These are phyloP conservation scores for Termitomyces sp. DNA, from an alignment of 768 basidiomycete species.

Conservation along the genomic window DNA sequence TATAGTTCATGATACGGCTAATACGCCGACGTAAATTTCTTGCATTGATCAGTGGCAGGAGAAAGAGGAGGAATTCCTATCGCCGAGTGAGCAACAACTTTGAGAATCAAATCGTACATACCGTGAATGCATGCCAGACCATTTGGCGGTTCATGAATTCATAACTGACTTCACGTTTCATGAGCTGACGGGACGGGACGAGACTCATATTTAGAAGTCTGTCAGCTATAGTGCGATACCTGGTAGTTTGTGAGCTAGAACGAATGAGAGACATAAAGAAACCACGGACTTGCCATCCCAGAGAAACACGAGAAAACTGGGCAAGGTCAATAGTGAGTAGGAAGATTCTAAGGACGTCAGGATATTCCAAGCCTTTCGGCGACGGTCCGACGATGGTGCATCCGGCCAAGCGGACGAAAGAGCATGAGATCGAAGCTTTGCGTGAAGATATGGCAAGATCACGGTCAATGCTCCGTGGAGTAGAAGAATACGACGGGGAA, in stretches of 20 bases:
- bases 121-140: constrained; percentile 99
- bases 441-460: constrained; percentile 73
- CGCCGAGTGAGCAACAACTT: constrained; percentile 2
- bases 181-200: constrained; percentile 61
- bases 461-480: constrained; percentile 71
- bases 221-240: constrained; percentile 83
- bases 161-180: constrained; percentile 86
- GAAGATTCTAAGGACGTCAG: constrained; percentile 64
- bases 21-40: constrained; percentile 57
- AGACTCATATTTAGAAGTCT: constrained; percentile 72
- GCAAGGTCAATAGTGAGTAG: constrained; percentile 54
- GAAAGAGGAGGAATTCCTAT: constrained; percentile 93
- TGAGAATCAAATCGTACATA: constrained; percentile 33
- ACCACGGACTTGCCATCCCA: constrained; percentile 69
- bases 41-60: constrained; percentile 79
- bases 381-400: constrained; percentile 70
- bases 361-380: constrained; percentile 68
- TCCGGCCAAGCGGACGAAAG: constrained; percentile 90
- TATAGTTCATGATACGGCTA: constrained; percentile 27
- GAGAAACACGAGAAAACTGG: constrained; percentile 81
- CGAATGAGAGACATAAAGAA: neutral
- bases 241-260: constrained; percentile 22
- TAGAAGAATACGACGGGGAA: constrained; percentile 56
- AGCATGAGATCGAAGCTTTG: constrained; percentile 67
- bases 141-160: constrained; percentile 99